These are phyloP conservation scores for Omphalotus guepiniiformis DNA, from an alignment of 768 basidiomycete species.

Conservation along the genomic window DNA sequence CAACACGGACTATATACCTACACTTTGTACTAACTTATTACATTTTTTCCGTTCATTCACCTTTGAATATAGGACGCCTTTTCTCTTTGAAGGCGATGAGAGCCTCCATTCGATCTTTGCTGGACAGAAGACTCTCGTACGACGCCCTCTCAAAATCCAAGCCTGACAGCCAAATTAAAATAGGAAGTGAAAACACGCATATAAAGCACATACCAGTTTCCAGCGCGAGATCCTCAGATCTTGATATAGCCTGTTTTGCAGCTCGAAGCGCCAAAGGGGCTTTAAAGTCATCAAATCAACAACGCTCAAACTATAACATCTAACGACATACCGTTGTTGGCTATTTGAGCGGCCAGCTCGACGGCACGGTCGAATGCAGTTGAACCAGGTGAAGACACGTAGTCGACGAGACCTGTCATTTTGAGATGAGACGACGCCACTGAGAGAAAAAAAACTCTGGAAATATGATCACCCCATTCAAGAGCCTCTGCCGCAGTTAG, in stretches of 20 bases:
- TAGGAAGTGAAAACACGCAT: background rate
- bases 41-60: conserved; percentile 50
- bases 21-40: conserved; percentile 17
- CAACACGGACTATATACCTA: background rate
- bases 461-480: conserved; percentile 53
- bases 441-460: conserved; percentile 5
- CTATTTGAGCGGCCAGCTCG: conserved; percentile 61
- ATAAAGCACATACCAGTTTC: conserved; percentile 53
- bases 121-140: conserved; percentile 75
- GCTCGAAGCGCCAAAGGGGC: conserved; percentile 86
- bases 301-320: background rate
- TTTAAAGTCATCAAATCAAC: conserved; percentile 21
- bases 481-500: conserved; percentile 65
- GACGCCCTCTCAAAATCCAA: conserved; percentile 88
- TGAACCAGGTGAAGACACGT: conserved; percentile 57
- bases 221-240: conserved; percentile 71
- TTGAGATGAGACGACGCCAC: background rate
- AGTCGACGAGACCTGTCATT: conserved; percentile 72
- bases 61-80: conserved; percentile 71
- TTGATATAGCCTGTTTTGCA: conserved; percentile 81
- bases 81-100: conserved; percentile 85
- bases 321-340: conserved; percentile 52
- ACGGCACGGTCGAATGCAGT: conserved; percentile 71
- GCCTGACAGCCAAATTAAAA: conserved; percentile 35
- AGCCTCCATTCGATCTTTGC: conserved; percentile 78